Evolutionary conservation across 139 green algal species (phyloP).

Genomic region (Asterochloris erici): DNA sequence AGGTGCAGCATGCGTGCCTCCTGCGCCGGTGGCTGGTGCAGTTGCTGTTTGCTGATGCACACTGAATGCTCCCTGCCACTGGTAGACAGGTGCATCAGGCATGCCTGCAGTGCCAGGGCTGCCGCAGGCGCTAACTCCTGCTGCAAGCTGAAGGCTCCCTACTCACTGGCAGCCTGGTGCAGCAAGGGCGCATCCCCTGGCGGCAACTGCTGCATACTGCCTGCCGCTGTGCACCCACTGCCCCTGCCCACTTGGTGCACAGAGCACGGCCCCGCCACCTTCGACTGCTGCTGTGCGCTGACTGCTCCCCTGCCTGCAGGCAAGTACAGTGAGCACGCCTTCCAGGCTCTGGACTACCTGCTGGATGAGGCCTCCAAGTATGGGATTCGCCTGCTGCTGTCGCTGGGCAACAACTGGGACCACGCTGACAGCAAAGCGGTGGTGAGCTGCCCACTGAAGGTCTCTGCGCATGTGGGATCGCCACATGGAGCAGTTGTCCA

Average conservation of each 20-base stretch:
- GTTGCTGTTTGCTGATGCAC: no score
- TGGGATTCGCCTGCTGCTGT: constrained; percentile 60
- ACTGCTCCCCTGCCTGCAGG: constrained; percentile 19
- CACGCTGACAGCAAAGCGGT: constrained; percentile 31
- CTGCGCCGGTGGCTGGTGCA: no score
- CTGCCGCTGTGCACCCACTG: background rate
- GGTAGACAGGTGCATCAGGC: no score
- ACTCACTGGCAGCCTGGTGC: background rate
- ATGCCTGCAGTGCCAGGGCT: no score
- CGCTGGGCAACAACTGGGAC: constrained; percentile 76
- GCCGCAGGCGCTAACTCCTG: background rate
- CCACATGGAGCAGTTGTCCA: no score
- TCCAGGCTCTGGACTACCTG: constrained; percentile 69
- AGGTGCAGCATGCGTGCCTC: no score
- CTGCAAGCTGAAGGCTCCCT: background rate
- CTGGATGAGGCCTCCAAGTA: constrained; percentile 44
- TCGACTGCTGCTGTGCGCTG: background rate
- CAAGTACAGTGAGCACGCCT: constrained; percentile 55
- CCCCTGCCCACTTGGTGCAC: background rate
- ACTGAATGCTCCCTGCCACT: no score
- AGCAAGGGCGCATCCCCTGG: background rate
- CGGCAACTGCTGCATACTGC: background rate
- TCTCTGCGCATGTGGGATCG: no score
- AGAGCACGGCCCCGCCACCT: background rate
- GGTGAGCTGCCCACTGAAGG: background rate